Evolutionary conservation across 495 filamentous ascomycete genomes (phyloP), one percentile per base, ranked within the genome.

Genomic region (Neurospora sp.): DNA sequence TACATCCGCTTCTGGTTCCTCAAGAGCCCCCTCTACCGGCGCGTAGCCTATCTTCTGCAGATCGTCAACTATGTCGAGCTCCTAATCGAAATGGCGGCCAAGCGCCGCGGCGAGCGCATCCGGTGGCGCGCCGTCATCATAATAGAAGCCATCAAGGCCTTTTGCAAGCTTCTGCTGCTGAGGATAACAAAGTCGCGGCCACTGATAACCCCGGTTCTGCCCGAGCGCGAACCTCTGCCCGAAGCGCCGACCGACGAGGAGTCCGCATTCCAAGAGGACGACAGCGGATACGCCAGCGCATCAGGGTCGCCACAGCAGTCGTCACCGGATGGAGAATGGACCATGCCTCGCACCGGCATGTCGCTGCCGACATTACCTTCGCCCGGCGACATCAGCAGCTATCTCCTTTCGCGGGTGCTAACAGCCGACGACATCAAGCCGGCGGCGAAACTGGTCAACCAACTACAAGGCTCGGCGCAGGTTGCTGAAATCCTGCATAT

Each of bases 361-460:
- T 90, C 87, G 8, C 87, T 99, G 40, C 94, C 96, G 0, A 88
- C 86, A 44, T 85, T 99, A 31, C 96, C 96, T 2, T 89, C 89
- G 69, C 88, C 90, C 9, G 86, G 88, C 37, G 93, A 96, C 77
- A 92, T 97, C 37, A 91, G 91, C 37, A 89, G 87, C 42, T 98
- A 96, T 80, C 87, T 99, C 22, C 91, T 96, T 61, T 90, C 89
- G n/a, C 94, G 95, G 70, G 96, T 97, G 20, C 85, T 99, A 37
- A 97, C 93, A 2, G 92, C 96, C 20, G 96, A 98, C 82, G 96
- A 98, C 80, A 94, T 99, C 84, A 97, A 97, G 79, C 90, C 94
- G 5, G 90, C 96, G 0, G 90, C 89, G 27, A 88, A 91, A 20
- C 88, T 99, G 65, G 85, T 98, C 40, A 94, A 96, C 75, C 86